Evolutionary conservation across 352 stramenopile species (phyloP).

Genomic region (Phytophthora boehmeriae): DNA sequence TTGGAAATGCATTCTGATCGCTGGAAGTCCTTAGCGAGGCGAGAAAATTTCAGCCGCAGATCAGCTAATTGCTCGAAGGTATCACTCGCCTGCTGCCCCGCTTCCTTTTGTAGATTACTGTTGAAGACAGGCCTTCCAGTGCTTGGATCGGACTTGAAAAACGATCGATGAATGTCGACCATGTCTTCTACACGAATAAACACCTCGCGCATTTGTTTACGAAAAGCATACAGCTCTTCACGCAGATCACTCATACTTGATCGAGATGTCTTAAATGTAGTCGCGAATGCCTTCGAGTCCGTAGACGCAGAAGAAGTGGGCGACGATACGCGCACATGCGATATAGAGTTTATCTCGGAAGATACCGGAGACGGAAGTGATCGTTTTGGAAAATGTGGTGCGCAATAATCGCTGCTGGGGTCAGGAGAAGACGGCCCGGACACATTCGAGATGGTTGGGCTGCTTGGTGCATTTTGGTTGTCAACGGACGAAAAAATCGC

Average conservation of each 20-base stretch:
- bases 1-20: slow-evolving; percentile 6
- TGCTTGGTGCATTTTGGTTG: slow-evolving; percentile 25
- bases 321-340: slow-evolving; percentile 4
- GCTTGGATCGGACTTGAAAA: slow-evolving; percentile 60
- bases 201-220: slow-evolving; percentile 61
- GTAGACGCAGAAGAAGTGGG: slow-evolving; percentile 21
- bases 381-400: slow-evolving; percentile 3
- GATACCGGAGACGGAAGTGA: slow-evolving; percentile 8
- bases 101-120: slow-evolving; percentile 26
- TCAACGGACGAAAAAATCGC: background rate
- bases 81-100: slow-evolving; percentile 35
- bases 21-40: slow-evolving; percentile 36
- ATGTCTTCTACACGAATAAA: slow-evolving; percentile 70
- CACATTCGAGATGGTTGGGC: slow-evolving; percentile 25
- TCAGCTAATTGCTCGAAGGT: slow-evolving; percentile 52
- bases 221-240: slow-evolving; percentile 66
- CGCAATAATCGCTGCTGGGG: background rate
- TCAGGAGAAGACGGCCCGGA: slow-evolving; percentile 11
- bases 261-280: background rate
- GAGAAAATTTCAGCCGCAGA: slow-evolving; percentile 46
- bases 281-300: background rate
- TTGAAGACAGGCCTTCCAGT: slow-evolving; percentile 44
- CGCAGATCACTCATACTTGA: slow-evolving; percentile 34
- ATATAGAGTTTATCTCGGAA: slow-evolving; percentile 4
- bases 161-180: slow-evolving; percentile 61